These are phyloP conservation scores for Cicer judaicum DNA, from an alignment of 306 rosid genomes.

Conservation along the genomic window DNA sequence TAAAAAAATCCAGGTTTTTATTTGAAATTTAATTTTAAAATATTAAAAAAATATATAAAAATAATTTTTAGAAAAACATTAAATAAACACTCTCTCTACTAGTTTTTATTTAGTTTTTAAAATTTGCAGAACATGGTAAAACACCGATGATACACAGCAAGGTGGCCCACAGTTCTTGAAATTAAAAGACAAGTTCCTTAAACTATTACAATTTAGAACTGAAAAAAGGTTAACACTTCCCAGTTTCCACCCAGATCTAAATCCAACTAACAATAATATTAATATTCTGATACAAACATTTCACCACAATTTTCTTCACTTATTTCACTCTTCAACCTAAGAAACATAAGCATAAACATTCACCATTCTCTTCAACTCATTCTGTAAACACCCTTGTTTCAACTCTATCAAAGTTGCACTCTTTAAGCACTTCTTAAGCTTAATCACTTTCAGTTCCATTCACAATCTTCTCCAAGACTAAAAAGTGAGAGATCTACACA, in stretches of 20 bases:
- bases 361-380: constrained; percentile 19
- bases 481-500: constrained; percentile 56
- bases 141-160: constrained; percentile 2
- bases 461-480: not conserved
- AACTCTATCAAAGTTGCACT: constrained; percentile 29
- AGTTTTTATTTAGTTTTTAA: too few relatives aligned
- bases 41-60: too few relatives aligned
- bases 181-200: constrained; percentile 31
- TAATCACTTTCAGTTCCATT: constrained; percentile 26
- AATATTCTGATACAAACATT: constrained; percentile 55
- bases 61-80: too few relatives aligned
- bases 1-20: too few relatives aligned
- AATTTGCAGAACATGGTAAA: constrained; percentile 37
- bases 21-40: too few relatives aligned
- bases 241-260: constrained; percentile 56
- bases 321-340: constrained; percentile 2
- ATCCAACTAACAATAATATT: constrained; percentile 43
- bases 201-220: constrained; percentile 28
- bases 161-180: constrained; percentile 47
- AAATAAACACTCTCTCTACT: too few relatives aligned
- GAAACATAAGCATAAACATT: constrained; percentile 30
- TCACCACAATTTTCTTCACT: constrained; percentile 48
- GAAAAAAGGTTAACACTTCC: constrained; percentile 21
- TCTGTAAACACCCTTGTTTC: constrained; percentile 37
- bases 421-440: constrained; percentile 32